A percentile compares a stretch with the other conserved stretches of the same genome.
Conservation (phyloP, 805 yeast species). For the Zygoascus flipseniorum region DNA sequence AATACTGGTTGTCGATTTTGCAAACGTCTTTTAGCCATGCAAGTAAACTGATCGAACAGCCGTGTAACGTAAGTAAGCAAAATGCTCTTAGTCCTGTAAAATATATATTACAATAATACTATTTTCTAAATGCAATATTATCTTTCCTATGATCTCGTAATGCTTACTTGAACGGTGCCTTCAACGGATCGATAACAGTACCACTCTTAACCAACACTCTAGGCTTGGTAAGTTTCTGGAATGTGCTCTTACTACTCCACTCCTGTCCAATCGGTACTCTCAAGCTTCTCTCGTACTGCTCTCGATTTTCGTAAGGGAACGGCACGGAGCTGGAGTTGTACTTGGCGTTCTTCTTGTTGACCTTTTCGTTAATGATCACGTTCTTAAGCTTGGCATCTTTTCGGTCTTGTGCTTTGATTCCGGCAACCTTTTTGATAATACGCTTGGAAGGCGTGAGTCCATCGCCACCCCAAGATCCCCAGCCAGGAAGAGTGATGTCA, state of each 20-base stretch:
- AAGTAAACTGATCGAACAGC: too few species aligned
- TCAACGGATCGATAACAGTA: constrained; percentile 81
- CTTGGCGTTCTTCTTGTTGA: constrained; percentile 74
- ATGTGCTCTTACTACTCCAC: constrained; percentile 85
- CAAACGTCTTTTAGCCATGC: too few species aligned
- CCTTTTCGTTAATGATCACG: constrained; percentile 84
- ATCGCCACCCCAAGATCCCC: constrained; percentile 96
- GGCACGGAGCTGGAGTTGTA: constrained; percentile 89
- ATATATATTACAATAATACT: too few species aligned
- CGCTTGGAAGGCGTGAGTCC: constrained; percentile 45
- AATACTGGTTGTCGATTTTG: too few species aligned
- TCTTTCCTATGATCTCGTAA: background rate
- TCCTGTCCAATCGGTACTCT: constrained; percentile 97
- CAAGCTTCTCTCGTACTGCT: constrained; percentile 89
- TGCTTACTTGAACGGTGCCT: constrained; percentile 58
- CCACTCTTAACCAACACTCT: constrained; percentile 81
- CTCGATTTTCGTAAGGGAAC: constrained; percentile 85
- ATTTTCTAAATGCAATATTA: too few species aligned
- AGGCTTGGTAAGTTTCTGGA: constrained; percentile 85
- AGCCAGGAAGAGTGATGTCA: constrained; percentile 85
- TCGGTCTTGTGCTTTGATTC: constrained; percentile 66
- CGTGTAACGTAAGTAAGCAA: too few species aligned
- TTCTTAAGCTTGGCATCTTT: constrained; percentile 65
- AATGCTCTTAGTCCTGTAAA: too few species aligned
- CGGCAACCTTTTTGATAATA: constrained; percentile 63